Percentiles rank a stretch among this genome's conserved stretches.
phyloP scores from a whole-genome alignment of 2,329 filamentous ascomycete species.

The Hymenoscyphus infarciens region DNA sequence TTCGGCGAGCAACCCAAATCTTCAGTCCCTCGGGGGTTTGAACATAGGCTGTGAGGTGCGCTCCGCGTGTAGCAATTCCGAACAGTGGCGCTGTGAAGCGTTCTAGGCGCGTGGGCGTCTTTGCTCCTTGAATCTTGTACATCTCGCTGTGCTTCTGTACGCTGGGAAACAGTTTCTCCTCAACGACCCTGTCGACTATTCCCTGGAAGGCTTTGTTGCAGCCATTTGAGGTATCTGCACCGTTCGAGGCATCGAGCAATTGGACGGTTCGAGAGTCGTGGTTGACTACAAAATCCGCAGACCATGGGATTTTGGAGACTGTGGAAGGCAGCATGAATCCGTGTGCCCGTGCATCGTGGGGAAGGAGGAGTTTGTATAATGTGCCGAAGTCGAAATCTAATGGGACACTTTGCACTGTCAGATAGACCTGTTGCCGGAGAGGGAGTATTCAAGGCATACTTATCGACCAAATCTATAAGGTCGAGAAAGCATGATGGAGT shows the following conservation, averaged over 20 bases:
- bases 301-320: constrained; percentile 47
- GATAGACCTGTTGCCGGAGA: neutral
- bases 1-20: constrained; percentile 70
- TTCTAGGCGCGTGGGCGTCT: constrained; percentile 19
- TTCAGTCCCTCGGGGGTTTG: constrained; percentile 45
- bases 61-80: constrained; percentile 63
- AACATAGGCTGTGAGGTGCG: constrained; percentile 63
- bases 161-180: constrained; percentile 35
- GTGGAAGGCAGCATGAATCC: constrained; percentile 48
- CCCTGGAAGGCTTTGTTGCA: constrained; percentile 41
- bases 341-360: constrained; percentile 44
- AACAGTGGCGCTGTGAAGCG: constrained; percentile 46
- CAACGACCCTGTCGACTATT: constrained; percentile 39
- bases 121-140: constrained; percentile 36
- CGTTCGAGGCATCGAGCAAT: constrained; percentile 26
- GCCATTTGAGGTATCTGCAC: constrained; percentile 29
- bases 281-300: constrained; percentile 38
- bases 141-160: constrained; percentile 43
- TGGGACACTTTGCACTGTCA: constrained; percentile 30
- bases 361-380: constrained; percentile 45
- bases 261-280: constrained; percentile 35
- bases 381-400: constrained; percentile 25
- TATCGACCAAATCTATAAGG: neutral
- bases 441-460: neutral
- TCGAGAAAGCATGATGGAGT: neutral